Conservation (phyloP, 371 early-diverging fungal genomes). For the Nematocida sp. region DNA sequence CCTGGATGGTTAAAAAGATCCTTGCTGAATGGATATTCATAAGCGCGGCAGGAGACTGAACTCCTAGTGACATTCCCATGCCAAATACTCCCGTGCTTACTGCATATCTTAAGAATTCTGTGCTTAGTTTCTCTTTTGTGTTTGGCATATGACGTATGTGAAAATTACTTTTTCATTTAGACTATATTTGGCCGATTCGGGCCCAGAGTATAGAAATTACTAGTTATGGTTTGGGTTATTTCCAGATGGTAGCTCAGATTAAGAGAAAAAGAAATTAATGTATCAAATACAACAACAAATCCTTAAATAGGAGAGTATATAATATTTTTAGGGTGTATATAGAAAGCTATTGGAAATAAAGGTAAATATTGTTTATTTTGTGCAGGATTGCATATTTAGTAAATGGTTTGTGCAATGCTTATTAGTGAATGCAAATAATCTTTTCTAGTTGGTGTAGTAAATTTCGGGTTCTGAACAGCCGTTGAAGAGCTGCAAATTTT, state of each 20-base stretch:
- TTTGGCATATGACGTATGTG: background rate
- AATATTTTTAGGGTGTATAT: too few relatives aligned
- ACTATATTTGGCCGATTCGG: background rate
- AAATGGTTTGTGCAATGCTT: too few relatives aligned
- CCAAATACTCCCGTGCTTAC: background rate
- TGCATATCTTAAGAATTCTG: slow-evolving; percentile 27
- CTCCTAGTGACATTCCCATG: slow-evolving; percentile 14
- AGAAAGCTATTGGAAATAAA: too few relatives aligned
- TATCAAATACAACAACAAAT: too few relatives aligned
- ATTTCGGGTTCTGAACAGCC: background rate
- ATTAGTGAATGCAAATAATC: too few relatives aligned
- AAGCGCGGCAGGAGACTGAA: slow-evolving; percentile 14
- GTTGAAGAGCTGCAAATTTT: slow-evolving; percentile 32
- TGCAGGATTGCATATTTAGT: too few relatives aligned
- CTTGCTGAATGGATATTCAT: slow-evolving; percentile 50
- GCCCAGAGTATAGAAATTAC: too few relatives aligned
- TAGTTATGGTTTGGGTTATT: background rate
- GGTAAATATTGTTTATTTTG: too few relatives aligned
- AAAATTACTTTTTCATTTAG: background rate
- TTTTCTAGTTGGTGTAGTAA: too few relatives aligned
- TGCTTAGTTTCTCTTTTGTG: slow-evolving; percentile 8
- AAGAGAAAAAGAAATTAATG: background rate
- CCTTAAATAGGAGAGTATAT: too few relatives aligned
- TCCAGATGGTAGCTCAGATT: background rate
- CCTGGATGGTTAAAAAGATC: slow-evolving; percentile 29